Evolutionary conservation across 1,139 yeast species (phyloP), one percentile per base, ranked within the genome.

Genomic region (Zygoascus meyerae): DNA sequence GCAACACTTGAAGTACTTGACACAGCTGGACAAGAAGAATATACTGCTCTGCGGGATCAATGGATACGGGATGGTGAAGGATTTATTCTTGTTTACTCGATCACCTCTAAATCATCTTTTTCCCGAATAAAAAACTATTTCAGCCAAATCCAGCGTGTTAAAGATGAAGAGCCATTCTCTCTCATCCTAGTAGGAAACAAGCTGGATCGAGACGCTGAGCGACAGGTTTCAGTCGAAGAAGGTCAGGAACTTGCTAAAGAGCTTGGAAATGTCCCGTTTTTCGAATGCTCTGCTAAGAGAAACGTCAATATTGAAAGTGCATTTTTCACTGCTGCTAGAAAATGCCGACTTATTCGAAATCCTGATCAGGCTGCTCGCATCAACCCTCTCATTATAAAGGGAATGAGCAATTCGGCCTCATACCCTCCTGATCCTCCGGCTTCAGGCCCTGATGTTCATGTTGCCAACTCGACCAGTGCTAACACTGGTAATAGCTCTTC

Each of bases 11-110:
- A 92, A 67, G 87, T 92, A 47, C 77, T 92, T 64, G 98, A 92
- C 67, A 92, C 98, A 37, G 97, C 98, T 12, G 98, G 98, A 39
- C 97, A 90, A 72, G 98, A 92, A 68, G 97, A 92, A 68, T 92
- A 89, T 67, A 81, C 90, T 48, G 95, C 97, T 29, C 83, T 92
- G 92, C 77, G 97, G 60, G 97, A 92, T 67, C 94, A 70, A 52
- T 71, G 94, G 70, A 92, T 92, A 81, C 77, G 95, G 53, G 86
- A 95, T 14, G 97, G 97, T 42, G 95, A 89, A 66, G 95, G 95
- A 5, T 86, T 87, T 60, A 65, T 92, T 48, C 73, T 92, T 51
- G 97, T 92, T 9, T 92, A 90, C 65, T 82, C 94, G 6, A 90
- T 92, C 44, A 86, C 95, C 2, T 95, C 90, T 59, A 83, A 86